A percentile compares a stretch with the other conserved stretches of the same genome.
Conservation (phyloP, 345 rosid genomes). For the Ceriops zippeliana region DNA sequence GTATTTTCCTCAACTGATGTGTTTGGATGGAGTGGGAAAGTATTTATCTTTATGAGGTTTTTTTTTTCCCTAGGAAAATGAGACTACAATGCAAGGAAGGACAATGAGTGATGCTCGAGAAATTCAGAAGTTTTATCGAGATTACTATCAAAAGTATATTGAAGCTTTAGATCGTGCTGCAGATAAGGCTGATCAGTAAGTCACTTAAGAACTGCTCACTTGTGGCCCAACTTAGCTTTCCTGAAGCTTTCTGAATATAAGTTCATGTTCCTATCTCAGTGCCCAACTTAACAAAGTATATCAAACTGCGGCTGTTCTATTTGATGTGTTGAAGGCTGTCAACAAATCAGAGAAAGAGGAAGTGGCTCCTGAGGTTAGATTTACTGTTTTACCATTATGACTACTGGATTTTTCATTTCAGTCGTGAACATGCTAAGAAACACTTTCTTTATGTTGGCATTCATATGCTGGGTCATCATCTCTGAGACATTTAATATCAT, state of each 20-base stretch:
- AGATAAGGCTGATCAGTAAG: slow-evolving; percentile 93
- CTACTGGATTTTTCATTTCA: slow-evolving; percentile 16
- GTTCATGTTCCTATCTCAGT: slow-evolving; percentile 16
- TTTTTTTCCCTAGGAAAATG: slow-evolving; percentile 53
- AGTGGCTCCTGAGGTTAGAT: slow-evolving; percentile 68
- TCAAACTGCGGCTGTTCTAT: slow-evolving; percentile 99
- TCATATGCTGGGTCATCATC: neutral
- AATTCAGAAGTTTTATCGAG: slow-evolving; percentile 86
- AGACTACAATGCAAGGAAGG: slow-evolving; percentile 60
- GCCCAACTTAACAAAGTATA: slow-evolving; percentile 98
- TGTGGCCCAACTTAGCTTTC: neutral
- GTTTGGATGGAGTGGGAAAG: neutral
- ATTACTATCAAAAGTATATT: slow-evolving; percentile 76
- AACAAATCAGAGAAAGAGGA: slow-evolving; percentile 62
- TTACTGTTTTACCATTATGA: neutral
- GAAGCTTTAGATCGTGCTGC: slow-evolving; percentile 86
- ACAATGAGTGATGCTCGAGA: slow-evolving; percentile 88
- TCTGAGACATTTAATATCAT: neutral
- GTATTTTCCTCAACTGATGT: neutral
- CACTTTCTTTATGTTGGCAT: neutral
- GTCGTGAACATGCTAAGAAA: neutral
- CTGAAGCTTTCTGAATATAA: slow-evolving; percentile 7
- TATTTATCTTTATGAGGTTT: neutral
- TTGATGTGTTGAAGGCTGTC: slow-evolving; percentile 97
- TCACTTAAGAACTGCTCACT: neutral